Evolutionary conservation across 495 filamentous ascomycete species (phyloP), one percentile per base, ranked within the genome.

Genomic region (Aspergillus bridgeri): DNA sequence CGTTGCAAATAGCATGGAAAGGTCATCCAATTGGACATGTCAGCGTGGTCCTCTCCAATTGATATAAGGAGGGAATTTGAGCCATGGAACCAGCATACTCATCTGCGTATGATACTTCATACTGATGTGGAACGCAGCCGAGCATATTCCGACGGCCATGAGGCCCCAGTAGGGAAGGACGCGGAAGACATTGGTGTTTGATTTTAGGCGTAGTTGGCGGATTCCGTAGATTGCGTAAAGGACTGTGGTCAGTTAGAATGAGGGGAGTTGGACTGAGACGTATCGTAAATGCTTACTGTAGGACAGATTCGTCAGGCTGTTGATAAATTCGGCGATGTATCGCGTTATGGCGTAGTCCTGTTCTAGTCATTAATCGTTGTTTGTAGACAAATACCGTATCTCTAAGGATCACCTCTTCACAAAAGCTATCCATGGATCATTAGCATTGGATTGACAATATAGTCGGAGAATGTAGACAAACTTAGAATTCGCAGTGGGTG

Each of bases 31-130:
- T 72, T 13, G 5, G 42, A 38, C 23, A 43, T n/a, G 23, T 17
- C 5, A 49, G n/a, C 21, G n/a, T 2, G 4, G 29, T 17, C 29
- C 17, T 25, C 0, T 27, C 5, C 3, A 23, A 6, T 5, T 19
- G 7, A 18, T 38, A n/a, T 7, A 5, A 24, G 4, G 46, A 6
- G 6, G 19, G 43, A 18, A 59, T 63, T 2, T 63, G n/a, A n/a
- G n/a, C n/a, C n/a, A n/a, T n/a, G n/a, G n/a, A n/a, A n/a, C n/a
- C n/a, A n/a, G n/a, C n/a, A n/a, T n/a, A 72, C 69, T 68, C 69
- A 72, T 72, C 27, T 72, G 67, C 0, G 69, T 72, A 46, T 70
- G 67, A 48, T 72, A 72, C 60, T 70, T 72, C 15, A 72, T 54
- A 15, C 65, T 72, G 63, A 70, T 68, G 48, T 72, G 69, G 54